Percentiles rank a stretch among this genome's conserved stretches.
Evolutionary conservation across 768 basidiomycete genomes (phyloP).

Genomic region (Termitomyces sp.): DNA sequence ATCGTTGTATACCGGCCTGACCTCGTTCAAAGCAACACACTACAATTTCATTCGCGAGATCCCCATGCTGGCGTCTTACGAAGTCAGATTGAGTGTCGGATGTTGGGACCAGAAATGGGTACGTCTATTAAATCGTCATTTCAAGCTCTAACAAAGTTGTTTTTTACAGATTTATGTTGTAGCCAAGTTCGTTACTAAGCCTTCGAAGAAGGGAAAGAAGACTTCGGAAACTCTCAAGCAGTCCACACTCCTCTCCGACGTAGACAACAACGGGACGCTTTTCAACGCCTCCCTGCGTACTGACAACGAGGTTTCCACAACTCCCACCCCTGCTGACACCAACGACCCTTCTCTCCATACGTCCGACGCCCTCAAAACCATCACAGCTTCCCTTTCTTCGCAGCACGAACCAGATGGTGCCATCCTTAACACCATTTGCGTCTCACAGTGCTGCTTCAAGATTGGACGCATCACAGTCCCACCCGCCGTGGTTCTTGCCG

Average conservation of each 20-base stretch:
- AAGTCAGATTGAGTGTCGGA: slow-evolving; percentile 51
- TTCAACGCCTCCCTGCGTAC: slow-evolving; percentile 30
- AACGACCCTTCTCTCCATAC: slow-evolving; percentile 20
- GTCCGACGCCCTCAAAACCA: slow-evolving; percentile 25
- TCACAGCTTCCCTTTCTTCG: slow-evolving; percentile 24
- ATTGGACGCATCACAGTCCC: slow-evolving; percentile 68
- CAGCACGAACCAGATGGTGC: slow-evolving; percentile 49
- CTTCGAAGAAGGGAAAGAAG: slow-evolving; percentile 29
- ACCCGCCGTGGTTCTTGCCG: slow-evolving; percentile 54
- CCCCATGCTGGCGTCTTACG: slow-evolving; percentile 54
- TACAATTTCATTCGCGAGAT: slow-evolving; percentile 71
- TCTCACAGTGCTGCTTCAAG: slow-evolving; percentile 69
- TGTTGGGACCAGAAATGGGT: slow-evolving; percentile 81
- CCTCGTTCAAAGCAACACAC: slow-evolving; percentile 45
- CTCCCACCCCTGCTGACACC: slow-evolving; percentile 14
- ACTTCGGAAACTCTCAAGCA: slow-evolving; percentile 10
- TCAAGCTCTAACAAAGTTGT: not conserved
- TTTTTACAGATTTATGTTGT: slow-evolving; percentile 53
- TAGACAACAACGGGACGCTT: slow-evolving; percentile 8
- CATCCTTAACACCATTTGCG: slow-evolving; percentile 53
- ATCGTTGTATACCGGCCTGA: not conserved
- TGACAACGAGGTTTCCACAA: slow-evolving; percentile 22
- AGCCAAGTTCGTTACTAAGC: slow-evolving; percentile 57
- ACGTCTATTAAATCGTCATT: not conserved
- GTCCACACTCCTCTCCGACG: slow-evolving; percentile 3